phyloP scores from a whole-genome alignment of 2,329 filamentous ascomycete species.

The Cercospora citrullina region DNA sequence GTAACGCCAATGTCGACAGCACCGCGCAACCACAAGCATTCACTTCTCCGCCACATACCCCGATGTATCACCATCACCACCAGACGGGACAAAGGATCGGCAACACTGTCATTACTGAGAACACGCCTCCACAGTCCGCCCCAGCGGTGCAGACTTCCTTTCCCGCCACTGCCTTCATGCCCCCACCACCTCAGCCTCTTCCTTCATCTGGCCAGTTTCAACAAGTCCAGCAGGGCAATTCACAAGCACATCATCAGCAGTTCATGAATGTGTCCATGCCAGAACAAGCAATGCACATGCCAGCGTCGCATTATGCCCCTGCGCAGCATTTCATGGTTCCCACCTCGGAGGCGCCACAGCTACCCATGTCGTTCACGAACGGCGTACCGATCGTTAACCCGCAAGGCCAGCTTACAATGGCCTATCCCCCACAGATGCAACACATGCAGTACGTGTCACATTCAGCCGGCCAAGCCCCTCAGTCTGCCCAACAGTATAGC shows the following conservation, averaged over 20 bases:
- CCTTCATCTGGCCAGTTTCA: constrained; percentile 7
- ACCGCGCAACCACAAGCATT: constrained; percentile 34
- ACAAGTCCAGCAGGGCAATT: constrained; percentile 6
- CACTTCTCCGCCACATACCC: constrained; percentile 51
- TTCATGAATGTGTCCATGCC: constrained; percentile 34
- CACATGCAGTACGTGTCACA: constrained; percentile 30
- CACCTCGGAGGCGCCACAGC: constrained; percentile 14
- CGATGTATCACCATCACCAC: constrained; percentile 36
- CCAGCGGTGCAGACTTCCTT: constrained; percentile 53
- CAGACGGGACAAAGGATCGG: constrained; percentile 30
- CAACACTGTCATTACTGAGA: constrained; percentile 42
- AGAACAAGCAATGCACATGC: constrained; percentile 27
- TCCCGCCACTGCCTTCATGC: constrained; percentile 40
- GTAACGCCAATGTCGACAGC: constrained; percentile 29
- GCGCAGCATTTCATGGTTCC: constrained; percentile 20
- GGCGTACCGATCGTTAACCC: constrained; percentile 34
- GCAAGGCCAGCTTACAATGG: constrained; percentile 30
- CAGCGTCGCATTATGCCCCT: constrained; percentile 20
- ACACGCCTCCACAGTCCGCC: constrained; percentile 53
- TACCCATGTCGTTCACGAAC: constrained; percentile 29
- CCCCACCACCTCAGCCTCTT: constrained; percentile 23
- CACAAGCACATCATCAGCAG: constrained; percentile 21
- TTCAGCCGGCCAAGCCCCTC: constrained; percentile 18
- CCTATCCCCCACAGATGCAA: constrained; percentile 29
- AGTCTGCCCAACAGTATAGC: constrained; percentile 24